phyloP scores from a whole-genome alignment of 2,329 filamentous ascomycete species.

The Whalleya microplaca region DNA sequence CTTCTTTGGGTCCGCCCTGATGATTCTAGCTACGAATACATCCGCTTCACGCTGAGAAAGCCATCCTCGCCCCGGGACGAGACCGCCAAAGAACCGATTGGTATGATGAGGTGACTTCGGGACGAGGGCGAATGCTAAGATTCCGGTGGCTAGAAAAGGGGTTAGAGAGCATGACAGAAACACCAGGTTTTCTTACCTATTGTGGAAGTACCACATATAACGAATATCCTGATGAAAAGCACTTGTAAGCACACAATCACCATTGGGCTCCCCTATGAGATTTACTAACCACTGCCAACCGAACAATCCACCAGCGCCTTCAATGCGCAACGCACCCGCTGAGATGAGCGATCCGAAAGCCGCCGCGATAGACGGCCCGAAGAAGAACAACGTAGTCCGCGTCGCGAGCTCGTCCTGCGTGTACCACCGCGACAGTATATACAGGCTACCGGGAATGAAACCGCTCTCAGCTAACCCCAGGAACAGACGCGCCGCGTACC shows the following conservation, averaged over 20 bases:
- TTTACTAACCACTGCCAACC: constrained; percentile 21
- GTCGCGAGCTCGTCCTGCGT: constrained; percentile 27
- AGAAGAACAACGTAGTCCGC: constrained; percentile 25
- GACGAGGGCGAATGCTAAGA: constrained; percentile 24
- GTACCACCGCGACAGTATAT: constrained; percentile 24
- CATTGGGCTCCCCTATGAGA: no score
- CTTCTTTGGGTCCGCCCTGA: constrained; percentile 25
- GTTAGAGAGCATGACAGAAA: background rate
- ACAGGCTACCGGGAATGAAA: constrained; percentile 25
- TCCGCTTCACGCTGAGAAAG: constrained; percentile 27
- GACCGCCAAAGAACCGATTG: constrained; percentile 20
- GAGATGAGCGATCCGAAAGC: constrained; percentile 28
- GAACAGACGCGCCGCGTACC: constrained; percentile 23
- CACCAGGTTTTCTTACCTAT: constrained; percentile 11
- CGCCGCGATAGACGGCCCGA: constrained; percentile 22
- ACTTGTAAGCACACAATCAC: background rate
- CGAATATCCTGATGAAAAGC: constrained; percentile 23
- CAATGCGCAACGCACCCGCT: constrained; percentile 22
- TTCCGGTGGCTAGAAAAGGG: constrained; percentile 17
- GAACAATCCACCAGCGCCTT: constrained; percentile 11
- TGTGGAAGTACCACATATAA: constrained; percentile 27
- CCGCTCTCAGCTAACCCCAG: constrained; percentile 25
- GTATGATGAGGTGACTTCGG: constrained; percentile 27
- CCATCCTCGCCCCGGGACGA: constrained; percentile 22
- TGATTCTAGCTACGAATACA: constrained; percentile 24